Evolutionary conservation across 257 asterid genomes (phyloP).

Genomic region (Ligustrum vulgare): DNA sequence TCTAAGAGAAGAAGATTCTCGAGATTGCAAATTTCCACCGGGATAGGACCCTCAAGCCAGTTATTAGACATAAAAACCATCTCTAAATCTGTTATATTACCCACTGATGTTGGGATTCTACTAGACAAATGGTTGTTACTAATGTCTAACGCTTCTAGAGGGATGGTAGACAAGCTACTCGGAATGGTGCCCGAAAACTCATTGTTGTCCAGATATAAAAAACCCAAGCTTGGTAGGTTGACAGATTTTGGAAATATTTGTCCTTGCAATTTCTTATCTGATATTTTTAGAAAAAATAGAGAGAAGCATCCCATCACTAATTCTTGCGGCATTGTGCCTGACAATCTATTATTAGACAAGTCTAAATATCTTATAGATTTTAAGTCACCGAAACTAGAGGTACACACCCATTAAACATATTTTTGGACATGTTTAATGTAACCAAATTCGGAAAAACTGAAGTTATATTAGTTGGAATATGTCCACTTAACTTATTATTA

Average conservation of each 20-base stretch:
- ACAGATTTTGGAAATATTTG: too few relatives aligned
- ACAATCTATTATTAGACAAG: not conserved
- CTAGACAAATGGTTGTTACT: not conserved
- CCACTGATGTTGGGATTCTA: not conserved
- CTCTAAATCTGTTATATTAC: not conserved
- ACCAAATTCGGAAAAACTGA: too few relatives aligned
- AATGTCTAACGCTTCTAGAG: not conserved
- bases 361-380: not conserved
- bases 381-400: not conserved
- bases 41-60: not conserved
- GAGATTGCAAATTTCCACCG: not conserved
- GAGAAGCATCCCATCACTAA: too few relatives aligned
- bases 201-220: conserved; percentile 9
- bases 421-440: too few relatives aligned
- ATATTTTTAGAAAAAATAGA: too few relatives aligned
- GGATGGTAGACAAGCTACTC: not conserved
- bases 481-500: too few relatives aligned
- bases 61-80: not conserved
- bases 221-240: too few relatives aligned
- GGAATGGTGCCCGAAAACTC: conserved; percentile 23
- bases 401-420: too few relatives aligned
- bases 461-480: too few relatives aligned
- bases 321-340: too few relatives aligned
- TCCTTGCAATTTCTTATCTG: too few relatives aligned
- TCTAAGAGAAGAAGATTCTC: not conserved